A percentile compares a stretch with the other conserved stretches of the same genome.
Conservation (phyloP, 2,329 filamentous ascomycete genomes). For the Ascosphaera apis region DNA sequence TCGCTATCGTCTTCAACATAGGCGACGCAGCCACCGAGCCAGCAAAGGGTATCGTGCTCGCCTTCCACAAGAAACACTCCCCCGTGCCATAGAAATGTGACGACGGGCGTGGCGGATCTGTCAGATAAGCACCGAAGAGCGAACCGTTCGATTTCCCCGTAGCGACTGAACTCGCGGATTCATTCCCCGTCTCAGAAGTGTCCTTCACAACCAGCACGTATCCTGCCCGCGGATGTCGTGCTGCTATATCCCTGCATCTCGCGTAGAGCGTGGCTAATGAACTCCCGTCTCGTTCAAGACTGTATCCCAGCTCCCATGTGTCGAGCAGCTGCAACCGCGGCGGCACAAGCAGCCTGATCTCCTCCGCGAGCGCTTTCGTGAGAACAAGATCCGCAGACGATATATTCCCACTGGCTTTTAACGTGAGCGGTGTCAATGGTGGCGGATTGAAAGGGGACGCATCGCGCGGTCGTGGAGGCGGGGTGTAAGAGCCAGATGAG, state of each 20-base stretch:
- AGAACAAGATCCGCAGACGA: conserved; percentile 46
- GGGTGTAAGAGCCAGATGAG: conserved; percentile 35
- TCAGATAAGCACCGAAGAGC: conserved; percentile 83
- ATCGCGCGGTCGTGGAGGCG: conserved; percentile 33
- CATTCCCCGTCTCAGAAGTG: conserved; percentile 16
- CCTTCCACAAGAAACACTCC: conserved; percentile 83
- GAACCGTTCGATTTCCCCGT: conserved; percentile 18
- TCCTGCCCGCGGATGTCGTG: conserved; percentile 46
- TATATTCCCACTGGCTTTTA: conserved; percentile 35
- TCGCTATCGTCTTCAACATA: conserved; percentile 2
- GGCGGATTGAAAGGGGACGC: conserved; percentile 69
- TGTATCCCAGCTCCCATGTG: conserved; percentile 70
- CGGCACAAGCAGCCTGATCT: conserved; percentile 74
- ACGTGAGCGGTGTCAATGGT: conserved; percentile 56
- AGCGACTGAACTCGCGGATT: conserved; percentile 1
- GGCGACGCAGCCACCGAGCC: conserved; percentile 11
- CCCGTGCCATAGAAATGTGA: conserved; percentile 85
- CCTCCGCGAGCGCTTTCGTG: conserved; percentile 55
- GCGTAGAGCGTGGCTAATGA: conserved; percentile 71
- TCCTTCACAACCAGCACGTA: conserved; percentile 81
- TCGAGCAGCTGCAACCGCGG: conserved; percentile 70
- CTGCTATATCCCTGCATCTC: conserved; percentile 43
- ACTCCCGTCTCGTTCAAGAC: conserved; percentile 75
- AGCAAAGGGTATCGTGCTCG: conserved; percentile 37
- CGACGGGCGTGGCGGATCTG: conserved; percentile 59